A percentile compares a stretch with the other conserved stretches of the same genome.
Evolutionary conservation across 2,329 filamentous ascomycete genomes (phyloP).

Genomic region (Eutypella sp.): DNA sequence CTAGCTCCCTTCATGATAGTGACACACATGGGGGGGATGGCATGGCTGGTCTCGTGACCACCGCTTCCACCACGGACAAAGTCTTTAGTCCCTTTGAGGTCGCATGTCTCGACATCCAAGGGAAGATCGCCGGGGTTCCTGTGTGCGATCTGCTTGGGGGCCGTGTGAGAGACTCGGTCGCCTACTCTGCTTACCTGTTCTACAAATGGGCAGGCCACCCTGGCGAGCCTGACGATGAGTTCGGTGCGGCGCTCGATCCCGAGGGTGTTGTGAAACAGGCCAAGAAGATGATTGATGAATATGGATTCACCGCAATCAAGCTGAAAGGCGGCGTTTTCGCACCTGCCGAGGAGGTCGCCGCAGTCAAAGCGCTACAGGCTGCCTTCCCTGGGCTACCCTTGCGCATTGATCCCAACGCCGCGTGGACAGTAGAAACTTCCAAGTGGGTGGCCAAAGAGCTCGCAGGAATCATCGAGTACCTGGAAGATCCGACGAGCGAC

Average conservation of each 20-base stretch:
- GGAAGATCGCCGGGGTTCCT: slow-evolving; percentile 33
- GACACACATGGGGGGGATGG: slow-evolving; percentile 21
- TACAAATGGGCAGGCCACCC: slow-evolving; percentile 39
- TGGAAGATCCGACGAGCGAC: slow-evolving; percentile 35
- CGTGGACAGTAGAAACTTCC: slow-evolving; percentile 35
- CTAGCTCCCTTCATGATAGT: slow-evolving; percentile 13
- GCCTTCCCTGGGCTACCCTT: slow-evolving; percentile 33
- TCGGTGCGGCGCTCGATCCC: slow-evolving; percentile 31
- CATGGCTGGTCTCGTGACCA: slow-evolving; percentile 35
- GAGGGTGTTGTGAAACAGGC: slow-evolving; percentile 31
- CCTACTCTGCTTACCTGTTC: slow-evolving; percentile 39
- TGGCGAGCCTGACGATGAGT: slow-evolving; percentile 34
- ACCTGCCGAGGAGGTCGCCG: slow-evolving; percentile 34
- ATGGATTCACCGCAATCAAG: slow-evolving; percentile 38
- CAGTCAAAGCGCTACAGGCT: slow-evolving; percentile 31
- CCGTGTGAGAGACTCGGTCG: slow-evolving; percentile 32
- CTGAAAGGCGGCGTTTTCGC: slow-evolving; percentile 38
- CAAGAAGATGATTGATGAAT: slow-evolving; percentile 34
- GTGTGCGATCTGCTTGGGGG: slow-evolving; percentile 36
- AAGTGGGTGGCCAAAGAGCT: slow-evolving; percentile 34
- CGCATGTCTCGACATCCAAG: slow-evolving; percentile 37
- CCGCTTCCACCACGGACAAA: slow-evolving; percentile 35
- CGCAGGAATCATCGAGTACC: slow-evolving; percentile 31
- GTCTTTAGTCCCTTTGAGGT: slow-evolving; percentile 39
- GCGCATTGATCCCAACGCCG: slow-evolving; percentile 34